Percentiles rank a stretch among this genome's conserved stretches.
phyloP scores from a whole-genome alignment of 164 flowering plant species.

The Annona squamosa region DNA sequence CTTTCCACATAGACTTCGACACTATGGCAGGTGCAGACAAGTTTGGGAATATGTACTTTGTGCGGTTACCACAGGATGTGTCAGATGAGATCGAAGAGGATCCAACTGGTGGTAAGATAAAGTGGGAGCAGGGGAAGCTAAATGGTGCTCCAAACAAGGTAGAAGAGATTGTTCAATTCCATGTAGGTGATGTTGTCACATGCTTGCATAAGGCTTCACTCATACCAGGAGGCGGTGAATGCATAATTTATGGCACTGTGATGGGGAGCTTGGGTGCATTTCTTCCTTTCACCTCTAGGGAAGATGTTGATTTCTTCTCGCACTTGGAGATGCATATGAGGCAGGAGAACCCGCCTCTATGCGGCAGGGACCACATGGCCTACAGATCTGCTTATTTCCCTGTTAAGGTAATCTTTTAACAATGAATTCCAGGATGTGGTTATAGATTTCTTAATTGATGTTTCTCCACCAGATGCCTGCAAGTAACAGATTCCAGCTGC shows the following conservation, averaged over 20 bases:
- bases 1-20: constrained; percentile 89
- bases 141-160: constrained; percentile 99
- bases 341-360: constrained; percentile 94
- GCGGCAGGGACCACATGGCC: constrained; percentile 99
- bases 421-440: not conserved
- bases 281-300: constrained; percentile 89
- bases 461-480: not conserved
- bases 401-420: constrained; percentile 57
- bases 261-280: constrained; percentile 98
- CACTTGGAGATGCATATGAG: constrained; percentile 99
- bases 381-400: constrained; percentile 96
- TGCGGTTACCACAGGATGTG: constrained; percentile 85
- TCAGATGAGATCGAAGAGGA: constrained; percentile 99
- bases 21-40: constrained; percentile 99
- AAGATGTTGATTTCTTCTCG: constrained; percentile 98
- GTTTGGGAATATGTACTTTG: constrained; percentile 93
- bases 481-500: not conserved
- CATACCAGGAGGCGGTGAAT: constrained; percentile 94
- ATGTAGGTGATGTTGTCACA: constrained; percentile 85
- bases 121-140: constrained; percentile 98
- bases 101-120: constrained; percentile 98
- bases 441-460: not conserved
- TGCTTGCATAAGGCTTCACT: constrained; percentile 95
- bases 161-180: constrained; percentile 95
- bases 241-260: constrained; percentile 90